phyloP scores from a whole-genome alignment of 345 rosid species.

The Carallia brachiata region DNA sequence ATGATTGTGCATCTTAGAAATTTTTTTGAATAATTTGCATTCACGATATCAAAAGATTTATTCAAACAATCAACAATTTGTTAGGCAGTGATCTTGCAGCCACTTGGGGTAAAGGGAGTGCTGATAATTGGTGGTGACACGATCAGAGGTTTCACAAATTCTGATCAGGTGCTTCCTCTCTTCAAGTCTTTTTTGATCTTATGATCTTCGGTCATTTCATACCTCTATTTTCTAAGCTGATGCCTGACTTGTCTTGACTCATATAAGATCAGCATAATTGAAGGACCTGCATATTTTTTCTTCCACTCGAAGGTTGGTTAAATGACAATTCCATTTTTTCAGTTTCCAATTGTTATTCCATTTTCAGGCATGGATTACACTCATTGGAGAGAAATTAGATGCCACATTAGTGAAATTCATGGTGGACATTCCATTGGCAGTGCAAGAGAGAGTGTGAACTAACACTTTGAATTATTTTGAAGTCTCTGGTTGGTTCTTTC shows the following conservation, averaged over 20 bases:
- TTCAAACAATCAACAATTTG: slow-evolving; percentile 21
- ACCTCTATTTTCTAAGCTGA: not conserved
- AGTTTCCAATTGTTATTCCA: slow-evolving; percentile 1
- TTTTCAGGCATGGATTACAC: slow-evolving; percentile 80
- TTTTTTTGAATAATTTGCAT: not conserved
- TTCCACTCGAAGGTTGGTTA: too few species aligned
- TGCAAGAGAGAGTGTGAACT: slow-evolving; percentile 32
- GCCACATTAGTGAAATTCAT: slow-evolving; percentile 55
- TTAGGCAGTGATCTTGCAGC: slow-evolving; percentile 92
- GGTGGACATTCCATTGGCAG: slow-evolving; percentile 21
- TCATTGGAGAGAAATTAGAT: slow-evolving; percentile 79
- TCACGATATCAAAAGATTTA: not conserved
- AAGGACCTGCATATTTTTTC: not conserved
- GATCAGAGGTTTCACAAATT: slow-evolving; percentile 78
- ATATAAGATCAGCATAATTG: not conserved
- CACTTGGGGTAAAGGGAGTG: slow-evolving; percentile 78
- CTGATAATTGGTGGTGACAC: slow-evolving; percentile 83
- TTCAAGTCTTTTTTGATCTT: not conserved
- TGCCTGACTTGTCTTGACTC: not conserved
- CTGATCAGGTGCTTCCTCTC: slow-evolving; percentile 67
- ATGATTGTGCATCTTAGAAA: not conserved
- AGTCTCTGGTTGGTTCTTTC: not conserved
- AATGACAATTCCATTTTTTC: not conserved
- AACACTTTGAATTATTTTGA: not conserved
- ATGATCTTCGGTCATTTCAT: not conserved